Evolutionary conservation across 2,329 filamentous ascomycete genomes (phyloP).

Genomic region (Incumbomyces delicatus): DNA sequence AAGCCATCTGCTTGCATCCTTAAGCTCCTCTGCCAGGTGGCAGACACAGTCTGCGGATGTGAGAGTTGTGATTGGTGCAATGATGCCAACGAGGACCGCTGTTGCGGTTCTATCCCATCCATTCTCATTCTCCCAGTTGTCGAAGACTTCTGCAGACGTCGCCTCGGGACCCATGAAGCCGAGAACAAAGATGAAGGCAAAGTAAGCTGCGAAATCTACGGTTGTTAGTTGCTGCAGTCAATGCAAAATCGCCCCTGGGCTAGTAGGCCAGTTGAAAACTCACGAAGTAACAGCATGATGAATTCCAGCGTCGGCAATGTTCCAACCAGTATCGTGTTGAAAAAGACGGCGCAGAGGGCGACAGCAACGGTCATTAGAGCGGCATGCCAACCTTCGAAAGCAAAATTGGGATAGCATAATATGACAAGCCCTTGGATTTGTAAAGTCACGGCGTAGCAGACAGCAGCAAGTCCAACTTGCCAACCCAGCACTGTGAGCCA

Average conservation of each 20-base stretch:
- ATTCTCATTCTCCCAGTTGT: constrained; percentile 27
- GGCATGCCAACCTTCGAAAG: too few species aligned
- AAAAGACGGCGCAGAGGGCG: too few species aligned
- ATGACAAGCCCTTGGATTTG: constrained; percentile 37
- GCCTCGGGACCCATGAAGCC: constrained; percentile 32
- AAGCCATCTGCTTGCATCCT: constrained; percentile 36
- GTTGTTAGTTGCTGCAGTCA: too few species aligned
- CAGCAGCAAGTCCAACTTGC: constrained; percentile 32
- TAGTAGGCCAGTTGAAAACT: too few species aligned
- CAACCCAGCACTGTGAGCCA: constrained; percentile 36
- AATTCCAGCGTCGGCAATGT: too few species aligned
- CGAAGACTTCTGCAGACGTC: constrained; percentile 29
- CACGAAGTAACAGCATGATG: too few species aligned
- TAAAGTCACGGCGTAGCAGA: constrained; percentile 36
- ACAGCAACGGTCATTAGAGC: too few species aligned
- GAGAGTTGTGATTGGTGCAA: constrained; percentile 1
- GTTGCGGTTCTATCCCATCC: constrained; percentile 15
- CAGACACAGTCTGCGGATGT: constrained; percentile 25
- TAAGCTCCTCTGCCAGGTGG: constrained; percentile 40
- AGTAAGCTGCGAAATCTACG: too few species aligned
- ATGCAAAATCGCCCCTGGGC: too few species aligned
- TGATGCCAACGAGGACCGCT: constrained; percentile 1
- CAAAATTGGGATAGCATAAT: too few species aligned
- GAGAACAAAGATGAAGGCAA: constrained; percentile 33
- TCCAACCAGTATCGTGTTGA: too few species aligned